Conservation (phyloP, 2,329 filamentous ascomycete genomes). For the Meredithiella fracta region DNA sequence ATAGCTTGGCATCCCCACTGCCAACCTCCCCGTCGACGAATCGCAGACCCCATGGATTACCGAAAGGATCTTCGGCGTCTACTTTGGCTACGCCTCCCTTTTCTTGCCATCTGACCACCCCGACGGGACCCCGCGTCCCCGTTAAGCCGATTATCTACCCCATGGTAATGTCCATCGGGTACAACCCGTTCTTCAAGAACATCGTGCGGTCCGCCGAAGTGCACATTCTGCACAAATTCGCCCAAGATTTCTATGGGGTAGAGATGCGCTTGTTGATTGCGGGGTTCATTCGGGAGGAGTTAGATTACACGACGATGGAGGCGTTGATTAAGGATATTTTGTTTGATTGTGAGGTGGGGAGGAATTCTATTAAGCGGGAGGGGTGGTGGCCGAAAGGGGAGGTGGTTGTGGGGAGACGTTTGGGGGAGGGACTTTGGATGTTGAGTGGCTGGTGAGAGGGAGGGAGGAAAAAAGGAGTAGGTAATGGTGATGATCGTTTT, state of each 20-base stretch:
- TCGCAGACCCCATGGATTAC: constrained; percentile 42
- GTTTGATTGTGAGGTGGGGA: constrained; percentile 72
- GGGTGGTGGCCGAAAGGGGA: constrained; percentile 36
- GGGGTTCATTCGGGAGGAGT: constrained; percentile 79
- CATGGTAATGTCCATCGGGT: constrained; percentile 89
- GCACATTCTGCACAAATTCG: constrained; percentile 67
- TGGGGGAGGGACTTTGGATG: constrained; percentile 21
- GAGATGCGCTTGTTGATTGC: constrained; percentile 65
- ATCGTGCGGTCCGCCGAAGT: constrained; percentile 73
- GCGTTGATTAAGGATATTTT: constrained; percentile 76
- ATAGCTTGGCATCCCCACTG: constrained; percentile 87
- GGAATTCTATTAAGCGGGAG: constrained; percentile 50
- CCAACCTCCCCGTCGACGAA: constrained; percentile 68
- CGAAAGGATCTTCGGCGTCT: constrained; percentile 60
- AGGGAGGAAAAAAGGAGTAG: neutral
- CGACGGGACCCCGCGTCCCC: constrained; percentile 20
- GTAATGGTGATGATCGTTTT: neutral
- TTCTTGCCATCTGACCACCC: constrained; percentile 36
- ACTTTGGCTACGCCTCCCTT: constrained; percentile 81
- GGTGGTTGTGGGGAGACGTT: constrained; percentile 20
- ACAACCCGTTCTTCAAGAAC: constrained; percentile 97
- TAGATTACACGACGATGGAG: constrained; percentile 72
- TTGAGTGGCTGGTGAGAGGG: constrained; percentile 23
- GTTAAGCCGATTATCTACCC: constrained; percentile 40
- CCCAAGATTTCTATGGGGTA: constrained; percentile 67